Percentiles rank a stretch among this genome's conserved stretches.
Evolutionary conservation across 2,329 filamentous ascomycete species (phyloP).

Genomic region (Purpureocillium lavendulum): DNA sequence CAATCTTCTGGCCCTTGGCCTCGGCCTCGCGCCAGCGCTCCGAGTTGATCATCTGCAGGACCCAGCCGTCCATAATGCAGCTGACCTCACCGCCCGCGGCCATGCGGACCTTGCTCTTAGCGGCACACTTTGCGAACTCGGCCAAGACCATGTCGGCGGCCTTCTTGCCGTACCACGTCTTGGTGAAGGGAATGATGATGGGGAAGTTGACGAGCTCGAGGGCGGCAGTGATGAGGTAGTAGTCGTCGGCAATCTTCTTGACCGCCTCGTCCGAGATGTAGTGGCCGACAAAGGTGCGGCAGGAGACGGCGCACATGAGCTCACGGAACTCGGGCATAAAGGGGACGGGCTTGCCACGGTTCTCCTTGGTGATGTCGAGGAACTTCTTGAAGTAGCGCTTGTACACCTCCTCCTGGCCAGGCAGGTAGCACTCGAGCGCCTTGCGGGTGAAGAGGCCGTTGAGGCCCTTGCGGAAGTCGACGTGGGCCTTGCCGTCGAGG

Average conservation of each 20-base stretch:
- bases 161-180: slow-evolving; percentile 96
- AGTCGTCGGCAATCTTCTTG: slow-evolving; percentile 93
- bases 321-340: slow-evolving; percentile 94
- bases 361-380: slow-evolving; percentile 63
- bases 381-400: slow-evolving; percentile 77
- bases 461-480: slow-evolving; percentile 94
- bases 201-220: slow-evolving; percentile 98
- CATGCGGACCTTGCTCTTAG: slow-evolving; percentile 91
- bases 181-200: slow-evolving; percentile 89
- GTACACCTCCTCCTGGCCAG: slow-evolving; percentile 88
- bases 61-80: slow-evolving; percentile 95
- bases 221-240: slow-evolving; percentile 91
- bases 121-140: slow-evolving; percentile 85
- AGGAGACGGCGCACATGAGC: slow-evolving; percentile 88
- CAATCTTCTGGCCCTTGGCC: slow-evolving; percentile 60
- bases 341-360: slow-evolving; percentile 64
- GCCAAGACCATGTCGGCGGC: slow-evolving; percentile 84
- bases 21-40: slow-evolving; percentile 72
- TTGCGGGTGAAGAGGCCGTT: slow-evolving; percentile 91
- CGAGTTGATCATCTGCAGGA: slow-evolving; percentile 80
- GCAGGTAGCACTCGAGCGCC: slow-evolving; percentile 80
- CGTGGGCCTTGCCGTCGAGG: slow-evolving; percentile 86
- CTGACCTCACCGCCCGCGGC: slow-evolving; percentile 75
- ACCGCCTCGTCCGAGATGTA: slow-evolving; percentile 87
- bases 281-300: slow-evolving; percentile 93